Conservation (phyloP, 495 filamentous ascomycete species). For the Podospora conica region DNA sequence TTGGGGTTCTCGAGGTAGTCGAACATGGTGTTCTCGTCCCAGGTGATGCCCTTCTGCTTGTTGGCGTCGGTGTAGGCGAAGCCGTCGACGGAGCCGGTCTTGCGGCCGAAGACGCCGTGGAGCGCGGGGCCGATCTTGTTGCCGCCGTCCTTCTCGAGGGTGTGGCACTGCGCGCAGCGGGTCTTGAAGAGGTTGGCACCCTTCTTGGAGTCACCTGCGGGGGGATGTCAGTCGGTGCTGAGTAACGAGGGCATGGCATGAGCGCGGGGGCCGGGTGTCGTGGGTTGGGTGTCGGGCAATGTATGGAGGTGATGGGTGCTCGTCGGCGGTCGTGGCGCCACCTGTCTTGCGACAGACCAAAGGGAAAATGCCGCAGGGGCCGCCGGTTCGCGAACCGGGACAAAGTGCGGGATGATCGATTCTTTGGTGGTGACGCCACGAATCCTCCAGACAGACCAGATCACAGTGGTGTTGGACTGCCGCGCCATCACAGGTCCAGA, state of each 20-base stretch:
- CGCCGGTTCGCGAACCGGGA: slow-evolving; percentile 1
- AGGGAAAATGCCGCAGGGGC: slow-evolving; percentile 35
- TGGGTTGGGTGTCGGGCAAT: neutral
- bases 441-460: neutral
- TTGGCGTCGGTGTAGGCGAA: slow-evolving; percentile 99
- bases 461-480: neutral
- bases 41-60: slow-evolving; percentile 88
- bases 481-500: neutral
- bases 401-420: neutral
- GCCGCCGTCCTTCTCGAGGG: slow-evolving; percentile 72
- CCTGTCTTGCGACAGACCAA: slow-evolving; percentile 8
- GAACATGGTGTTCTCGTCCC: slow-evolving; percentile 77
- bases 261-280: neutral
- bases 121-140: slow-evolving; percentile 98
- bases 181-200: slow-evolving; percentile 99
- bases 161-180: slow-evolving; percentile 98
- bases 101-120: slow-evolving; percentile 94
- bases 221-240: slow-evolving; percentile 31
- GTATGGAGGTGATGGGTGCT: neutral
- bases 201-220: slow-evolving; percentile 85
- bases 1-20: slow-evolving; percentile 54
- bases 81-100: slow-evolving; percentile 83
- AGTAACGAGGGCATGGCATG: neutral
- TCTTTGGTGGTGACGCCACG: neutral
- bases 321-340: neutral